Base-by-base conservation (phyloP, 1,284 basidiomycete species). In the Leccinum pachyderme region DNA sequence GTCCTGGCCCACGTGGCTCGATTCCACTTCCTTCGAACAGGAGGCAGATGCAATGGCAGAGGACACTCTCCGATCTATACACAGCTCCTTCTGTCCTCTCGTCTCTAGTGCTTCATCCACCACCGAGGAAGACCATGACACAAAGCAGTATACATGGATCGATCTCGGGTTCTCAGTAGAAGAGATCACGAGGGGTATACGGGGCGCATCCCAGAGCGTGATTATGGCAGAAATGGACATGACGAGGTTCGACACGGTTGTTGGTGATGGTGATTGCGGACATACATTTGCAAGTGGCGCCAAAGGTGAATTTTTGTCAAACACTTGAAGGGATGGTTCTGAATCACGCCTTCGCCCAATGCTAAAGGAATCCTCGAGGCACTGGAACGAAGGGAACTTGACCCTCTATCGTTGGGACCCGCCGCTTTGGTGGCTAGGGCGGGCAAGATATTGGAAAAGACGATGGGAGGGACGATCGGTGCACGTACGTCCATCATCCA, bases 181-280 rank as follows among this genome's bases (percentile, higher is more conserved):
- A 43, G 54, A 57, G 44, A 43, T 70, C 39, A 58, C 59, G 54
- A 61, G 62, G 53, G 72, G 65, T 22, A 60, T 77, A 44, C 55
- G 63, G 47, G 51, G 61, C n/a, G 69, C 73, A 4, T 73, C 73
- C 59, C 49, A 65, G 32, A 63, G 69, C 2, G 72, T 75, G 3
- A 63, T 77, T 29, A 65, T 57, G 31, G 65, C 68, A 7, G 77
- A 78, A 62, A 61, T 64, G 0, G 73, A 73, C n/a, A 61, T 78
- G 56, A 77, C 77, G 24, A 65, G 62, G 32, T 76, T 72, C 56
- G 77, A 79, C 60, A 78, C 76, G 7, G 53, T 73, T 8, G 63
- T 70, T 24, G 71, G 73, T 12, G 72, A 74, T 55, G 73, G 72
- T 6, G 71, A 72, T 52, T 73, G 71, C 46, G 72, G 72, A 41